A percentile compares a stretch with the other conserved stretches of the same genome.
phyloP scores from a whole-genome alignment of 305 asterid species.

The Nicotiana rustica region DNA sequence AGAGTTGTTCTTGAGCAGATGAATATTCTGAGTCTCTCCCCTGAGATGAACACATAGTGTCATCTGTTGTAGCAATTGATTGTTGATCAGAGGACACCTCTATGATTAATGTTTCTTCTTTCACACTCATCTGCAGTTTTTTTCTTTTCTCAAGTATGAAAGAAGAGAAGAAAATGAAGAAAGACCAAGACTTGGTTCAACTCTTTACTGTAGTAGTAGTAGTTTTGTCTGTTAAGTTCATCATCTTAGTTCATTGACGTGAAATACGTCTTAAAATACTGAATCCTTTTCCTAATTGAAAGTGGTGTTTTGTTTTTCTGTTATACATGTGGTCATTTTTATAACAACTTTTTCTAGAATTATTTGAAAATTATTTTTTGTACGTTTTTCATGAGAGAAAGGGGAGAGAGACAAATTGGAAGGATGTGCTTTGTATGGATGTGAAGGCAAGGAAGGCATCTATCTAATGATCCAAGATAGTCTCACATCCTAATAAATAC shows the following conservation, averaged over 20 bases:
- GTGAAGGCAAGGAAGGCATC: neutral
- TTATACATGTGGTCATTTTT: constrained; percentile 4
- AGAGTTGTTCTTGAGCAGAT: constrained; percentile 67
- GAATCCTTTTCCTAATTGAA: neutral
- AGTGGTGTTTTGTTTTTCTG: constrained; percentile 14
- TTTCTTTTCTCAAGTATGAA: neutral
- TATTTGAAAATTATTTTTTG: too few species aligned
- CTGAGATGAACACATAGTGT: constrained; percentile 44
- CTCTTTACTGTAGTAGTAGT: neutral
- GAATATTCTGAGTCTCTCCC: constrained; percentile 49
- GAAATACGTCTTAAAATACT: constrained; percentile 20
- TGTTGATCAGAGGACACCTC: constrained; percentile 36
- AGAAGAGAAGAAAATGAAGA: neutral
- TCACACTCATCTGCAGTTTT: constrained; percentile 42
- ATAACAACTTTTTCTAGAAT: neutral
- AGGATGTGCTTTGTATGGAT: constrained; percentile 22
- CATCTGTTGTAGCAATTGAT: constrained; percentile 27
- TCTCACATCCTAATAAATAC: neutral
- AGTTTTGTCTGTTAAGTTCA: constrained; percentile 24
- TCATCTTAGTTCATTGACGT: constrained; percentile 16
- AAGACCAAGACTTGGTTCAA: constrained; percentile 46
- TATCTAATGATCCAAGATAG: neutral
- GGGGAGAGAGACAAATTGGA: neutral
- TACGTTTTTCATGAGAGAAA: constrained; percentile 14
- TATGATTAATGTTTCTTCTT: constrained; percentile 36